Percentiles rank a stretch among this genome's conserved stretches.
These are phyloP conservation scores for Pelargonium cotyledonis DNA, from an alignment of 441 rosid species.

Conservation along the genomic window DNA sequence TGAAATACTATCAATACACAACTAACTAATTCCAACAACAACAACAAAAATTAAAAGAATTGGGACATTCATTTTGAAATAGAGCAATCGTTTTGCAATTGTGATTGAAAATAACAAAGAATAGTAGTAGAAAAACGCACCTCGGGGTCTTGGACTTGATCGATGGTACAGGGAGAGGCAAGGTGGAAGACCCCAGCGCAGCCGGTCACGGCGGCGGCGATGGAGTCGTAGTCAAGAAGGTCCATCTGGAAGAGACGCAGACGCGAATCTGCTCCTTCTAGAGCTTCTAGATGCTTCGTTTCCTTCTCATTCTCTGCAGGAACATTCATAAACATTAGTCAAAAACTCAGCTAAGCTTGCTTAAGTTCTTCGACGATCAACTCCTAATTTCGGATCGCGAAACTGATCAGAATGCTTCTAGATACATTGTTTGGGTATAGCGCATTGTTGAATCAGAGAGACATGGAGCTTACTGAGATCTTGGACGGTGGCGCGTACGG, in stretches of 20 bases:
- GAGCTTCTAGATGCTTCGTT: slow-evolving; percentile 60
- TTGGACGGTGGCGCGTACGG: slow-evolving; percentile 72
- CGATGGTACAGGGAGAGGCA: slow-evolving; percentile 83
- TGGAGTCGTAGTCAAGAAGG: slow-evolving; percentile 62
- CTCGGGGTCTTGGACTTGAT: slow-evolving; percentile 66
- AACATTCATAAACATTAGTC: background rate
- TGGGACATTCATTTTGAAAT: too few relatives aligned
- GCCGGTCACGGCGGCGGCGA: slow-evolving; percentile 50
- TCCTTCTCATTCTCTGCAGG: slow-evolving; percentile 62
- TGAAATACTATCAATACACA: too few relatives aligned
- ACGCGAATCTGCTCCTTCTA: slow-evolving; percentile 65
- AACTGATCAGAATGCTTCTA: too few relatives aligned
- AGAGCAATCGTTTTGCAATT: too few relatives aligned
- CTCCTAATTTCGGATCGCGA: too few relatives aligned
- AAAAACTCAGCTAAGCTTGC: background rate
- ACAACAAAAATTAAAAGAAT: too few relatives aligned
- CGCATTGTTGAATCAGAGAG: background rate
- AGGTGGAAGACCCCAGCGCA: slow-evolving; percentile 81
- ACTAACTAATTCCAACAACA: too few relatives aligned
- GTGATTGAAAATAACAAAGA: too few relatives aligned
- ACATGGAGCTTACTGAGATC: slow-evolving; percentile 43
- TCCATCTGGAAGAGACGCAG: slow-evolving; percentile 81
- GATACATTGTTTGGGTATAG: too few relatives aligned
- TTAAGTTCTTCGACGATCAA: too few relatives aligned
- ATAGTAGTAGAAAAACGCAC: slow-evolving; percentile 18